Evolutionary conservation across 371 early-diverging fungal genomes (phyloP), one percentile per base, ranked within the genome.

Genomic region (Phascolomyces articulosus): DNA sequence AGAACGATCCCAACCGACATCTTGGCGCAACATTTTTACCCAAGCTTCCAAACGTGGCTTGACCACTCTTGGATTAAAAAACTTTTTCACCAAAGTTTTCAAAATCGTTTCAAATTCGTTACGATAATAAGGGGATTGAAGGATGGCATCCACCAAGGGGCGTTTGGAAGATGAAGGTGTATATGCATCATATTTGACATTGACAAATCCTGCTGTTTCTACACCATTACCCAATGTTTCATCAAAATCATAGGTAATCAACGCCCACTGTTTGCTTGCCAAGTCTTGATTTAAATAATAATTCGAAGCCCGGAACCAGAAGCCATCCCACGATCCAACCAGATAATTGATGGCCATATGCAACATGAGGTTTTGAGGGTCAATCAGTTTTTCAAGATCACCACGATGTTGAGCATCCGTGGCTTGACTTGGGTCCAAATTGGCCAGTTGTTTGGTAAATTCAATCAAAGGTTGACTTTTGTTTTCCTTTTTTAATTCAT

Each of bases 241-340:
- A 51, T 86, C 86, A 59, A 86, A 86, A 55, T 84, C 86, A 15
- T 78, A 82, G 10, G 86, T 75, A 28, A 84, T 76, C 65, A 80
- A 69, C 34, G 70, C 72, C 86, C 86, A 86, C 53, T 78, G 79
- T 34, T 79, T 72, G 34, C 68, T 66, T 9, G 58, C 44, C 16
- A 80, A 63, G 58, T 86, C 76, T 41, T 86, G 71, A 41, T 78
- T 82, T 62, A 86, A 40, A 54, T 84, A 83, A 67, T 77, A 86
- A 65, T 86, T 86, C 48, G 74, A 75, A 20, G 78, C 81, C 54
- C 74, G 76, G 23, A 69, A 78, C 81, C 81, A 85, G 74, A 72
- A 75, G 58, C 81, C 79, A 63, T 83, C 83, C 72, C 79, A 80
- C 11, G 68, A 75, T 9, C 83, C 83, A 61, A 65, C 64, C 57